Base-by-base conservation (phyloP, 2,329 filamentous ascomycete species). In the Talaromyces albobiverticillius region DNA sequence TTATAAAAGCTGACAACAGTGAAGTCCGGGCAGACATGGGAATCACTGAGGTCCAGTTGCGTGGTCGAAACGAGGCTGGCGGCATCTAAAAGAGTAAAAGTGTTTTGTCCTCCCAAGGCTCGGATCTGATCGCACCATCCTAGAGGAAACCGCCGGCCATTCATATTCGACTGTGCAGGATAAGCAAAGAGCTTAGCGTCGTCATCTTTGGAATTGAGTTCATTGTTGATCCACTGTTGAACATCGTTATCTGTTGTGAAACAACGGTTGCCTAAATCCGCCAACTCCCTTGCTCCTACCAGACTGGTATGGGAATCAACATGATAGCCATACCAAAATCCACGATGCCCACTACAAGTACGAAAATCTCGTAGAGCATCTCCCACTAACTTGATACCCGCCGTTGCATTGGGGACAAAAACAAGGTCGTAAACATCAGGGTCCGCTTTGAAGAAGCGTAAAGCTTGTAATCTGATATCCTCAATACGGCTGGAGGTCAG, bases 81-180 rank as follows among this genome's bases (percentile, higher is more conserved):
- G 9, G 90, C 92, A 70, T 99, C 93, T 8, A 96, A 75, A 23
- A 96, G 72, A 0, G 88, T 89, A 64, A 87, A 74, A 1, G 91
- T 2, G 10, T 65, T 59, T 25, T 47, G 46, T 10, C 59, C 55
- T 38, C 63, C 60, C 36, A 60, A 64, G 29, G 67, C 61, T 52
- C 79, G 78, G 47, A 85, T 64, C 22, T 72, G 63, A 46, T 70
- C 65, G 43, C 81, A 78, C 92, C 91, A 96, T 3, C 76, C 71
- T 14, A 90, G 67, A 7, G 91, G 89, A 56, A 90, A 79, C 51
- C 89, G 83, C 20, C 80, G 82, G 2, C 93, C 93, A 60, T 93
- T 88, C 87, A 96, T 88, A 66, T 96, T 96, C 29, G 92, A 96
- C 67, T 97, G 93, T 1, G 87, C 92, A 7, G 93, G 88, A 67